A percentile compares a stretch with the other conserved stretches of the same genome.
phyloP scores from a whole-genome alignment of 306 rosid species.

The Echinosophora koreensis region DNA sequence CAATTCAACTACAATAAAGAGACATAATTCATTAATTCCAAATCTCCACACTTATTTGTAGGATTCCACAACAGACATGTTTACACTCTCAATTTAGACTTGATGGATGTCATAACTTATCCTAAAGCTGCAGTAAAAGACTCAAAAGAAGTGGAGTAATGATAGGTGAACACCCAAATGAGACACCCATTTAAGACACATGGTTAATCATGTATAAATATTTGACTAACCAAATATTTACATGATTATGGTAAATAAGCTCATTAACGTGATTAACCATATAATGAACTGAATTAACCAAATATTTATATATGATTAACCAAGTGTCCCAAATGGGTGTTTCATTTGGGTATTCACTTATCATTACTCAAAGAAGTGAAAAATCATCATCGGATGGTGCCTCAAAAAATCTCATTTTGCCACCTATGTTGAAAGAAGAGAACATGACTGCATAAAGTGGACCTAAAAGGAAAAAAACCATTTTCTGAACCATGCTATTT shows the following conservation, averaged over 20 bases:
- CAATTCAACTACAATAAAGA: not conserved
- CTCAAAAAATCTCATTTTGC: slow-evolving; percentile 41
- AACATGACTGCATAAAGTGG: slow-evolving; percentile 31
- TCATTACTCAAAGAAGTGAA: too few species aligned
- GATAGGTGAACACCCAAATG: too few species aligned
- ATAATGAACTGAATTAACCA: too few species aligned
- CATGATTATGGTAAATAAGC: too few species aligned
- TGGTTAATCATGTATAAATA: too few species aligned
- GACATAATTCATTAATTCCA: slow-evolving; percentile 34
- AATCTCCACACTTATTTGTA: slow-evolving; percentile 48
- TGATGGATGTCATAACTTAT: slow-evolving; percentile 14
- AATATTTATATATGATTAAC: too few species aligned
- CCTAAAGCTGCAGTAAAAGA: slow-evolving; percentile 35
- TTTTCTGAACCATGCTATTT: slow-evolving; percentile 30
- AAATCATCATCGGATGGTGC: slow-evolving; percentile 37
- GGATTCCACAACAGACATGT: slow-evolving; percentile 36
- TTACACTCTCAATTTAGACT: slow-evolving; percentile 34
- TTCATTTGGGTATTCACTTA: too few species aligned
- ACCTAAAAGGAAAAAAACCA: slow-evolving; percentile 31
- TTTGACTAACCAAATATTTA: too few species aligned
- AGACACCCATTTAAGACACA: too few species aligned
- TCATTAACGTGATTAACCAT: too few species aligned
- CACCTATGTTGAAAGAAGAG: slow-evolving; percentile 42
- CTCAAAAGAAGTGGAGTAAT: too few species aligned
- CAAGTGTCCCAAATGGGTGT: too few species aligned